phyloP scores from a whole-genome alignment of 306 rosid genomes.

The Medicago ruthenica region DNA sequence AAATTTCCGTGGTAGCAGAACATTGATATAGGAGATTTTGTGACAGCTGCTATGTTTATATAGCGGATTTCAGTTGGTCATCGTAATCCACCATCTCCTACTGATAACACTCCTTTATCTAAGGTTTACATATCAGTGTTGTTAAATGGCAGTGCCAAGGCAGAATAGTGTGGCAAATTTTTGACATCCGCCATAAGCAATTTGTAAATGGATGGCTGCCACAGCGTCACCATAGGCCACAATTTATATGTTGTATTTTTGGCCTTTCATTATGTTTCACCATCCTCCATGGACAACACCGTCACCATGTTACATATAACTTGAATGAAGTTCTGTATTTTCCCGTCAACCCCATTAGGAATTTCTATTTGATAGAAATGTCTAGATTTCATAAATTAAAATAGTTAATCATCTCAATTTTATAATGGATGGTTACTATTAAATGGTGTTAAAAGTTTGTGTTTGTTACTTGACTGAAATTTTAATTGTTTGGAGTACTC shows the following conservation, averaged over 20 bases:
- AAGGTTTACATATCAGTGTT: neutral
- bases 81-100: neutral
- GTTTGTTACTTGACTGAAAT: conserved; percentile 27
- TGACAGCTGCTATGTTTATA: neutral
- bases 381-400: neutral
- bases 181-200: neutral
- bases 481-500: conserved; percentile 7
- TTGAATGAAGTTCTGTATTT: neutral
- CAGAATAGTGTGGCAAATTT: neutral
- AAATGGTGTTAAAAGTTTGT: neutral
- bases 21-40: neutral
- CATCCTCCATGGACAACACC: neutral
- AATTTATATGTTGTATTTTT: neutral
- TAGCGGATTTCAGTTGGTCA: neutral
- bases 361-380: neutral
- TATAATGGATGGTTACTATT: neutral
- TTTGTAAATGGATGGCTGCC: neutral
- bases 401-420: conserved; percentile 25
- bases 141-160: neutral
- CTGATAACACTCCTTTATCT: neutral
- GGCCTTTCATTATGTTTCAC: neutral
- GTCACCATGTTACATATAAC: neutral
- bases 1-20: neutral
- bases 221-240: neutral
- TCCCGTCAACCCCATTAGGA: neutral